phyloP scores from a whole-genome alignment of 805 yeast genomes.

The Saturnispora hagleri region DNA sequence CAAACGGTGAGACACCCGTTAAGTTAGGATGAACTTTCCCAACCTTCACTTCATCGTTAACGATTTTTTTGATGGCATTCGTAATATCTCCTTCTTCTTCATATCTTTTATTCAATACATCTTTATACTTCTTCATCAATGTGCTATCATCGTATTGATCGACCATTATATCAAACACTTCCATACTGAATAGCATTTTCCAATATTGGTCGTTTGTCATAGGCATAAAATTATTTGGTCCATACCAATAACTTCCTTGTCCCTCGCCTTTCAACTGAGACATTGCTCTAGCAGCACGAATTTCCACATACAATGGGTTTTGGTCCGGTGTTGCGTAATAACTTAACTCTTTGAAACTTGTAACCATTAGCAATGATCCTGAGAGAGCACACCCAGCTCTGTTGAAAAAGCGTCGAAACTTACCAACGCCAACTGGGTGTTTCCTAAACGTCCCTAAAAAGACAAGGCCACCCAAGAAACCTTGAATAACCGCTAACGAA shows the following conservation, averaged over 20 bases:
- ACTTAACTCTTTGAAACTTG: conserved; percentile 14
- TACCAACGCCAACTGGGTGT: conserved; percentile 2
- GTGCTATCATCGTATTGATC: conserved; percentile 13
- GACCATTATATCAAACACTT: conserved; percentile 14
- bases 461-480: conserved; percentile 17
- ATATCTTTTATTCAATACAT: conserved; percentile 4
- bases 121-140: conserved; percentile 10
- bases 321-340: conserved; percentile 11
- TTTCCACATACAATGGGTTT: conserved; percentile 25
- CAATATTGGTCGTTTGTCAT: conserved; percentile 29
- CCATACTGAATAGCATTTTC: conserved; percentile 19
- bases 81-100: conserved; percentile 5
- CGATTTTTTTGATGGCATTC: conserved; percentile 9
- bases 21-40: conserved; percentile 1
- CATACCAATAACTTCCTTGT: conserved; percentile 41
- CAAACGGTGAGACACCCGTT: neutral
- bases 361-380: conserved; percentile 13
- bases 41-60: conserved; percentile 1
- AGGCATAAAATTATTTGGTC: conserved; percentile 39
- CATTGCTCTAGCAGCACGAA: conserved; percentile 18
- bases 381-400: conserved; percentile 12
- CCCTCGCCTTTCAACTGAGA: conserved; percentile 21
- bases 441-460: conserved; percentile 10
- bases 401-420: conserved; percentile 7
- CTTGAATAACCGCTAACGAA: conserved; percentile 21